Conservation (phyloP, 1,284 basidiomycete genomes). For the Cryptococcus deneoformans region DNA sequence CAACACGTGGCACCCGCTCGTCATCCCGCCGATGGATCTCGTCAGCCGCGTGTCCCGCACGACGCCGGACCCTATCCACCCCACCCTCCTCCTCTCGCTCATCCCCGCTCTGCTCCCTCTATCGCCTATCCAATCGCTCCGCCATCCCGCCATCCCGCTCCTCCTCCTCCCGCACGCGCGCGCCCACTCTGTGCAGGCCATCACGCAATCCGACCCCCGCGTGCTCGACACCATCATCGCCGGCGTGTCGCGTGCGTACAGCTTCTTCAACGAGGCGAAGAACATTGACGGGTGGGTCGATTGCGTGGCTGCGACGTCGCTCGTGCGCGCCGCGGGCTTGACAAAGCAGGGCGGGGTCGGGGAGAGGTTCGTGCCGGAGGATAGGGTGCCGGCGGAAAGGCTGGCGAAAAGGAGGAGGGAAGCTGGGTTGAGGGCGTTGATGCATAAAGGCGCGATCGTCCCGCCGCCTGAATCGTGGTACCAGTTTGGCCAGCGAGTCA, state of each 20-base stretch:
- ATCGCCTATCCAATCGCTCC: constrained; percentile 20
- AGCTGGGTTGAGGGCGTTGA: constrained; percentile 15
- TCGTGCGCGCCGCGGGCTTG: constrained; percentile 31
- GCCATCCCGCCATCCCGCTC: constrained; percentile 8
- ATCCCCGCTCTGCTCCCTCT: constrained; percentile 22
- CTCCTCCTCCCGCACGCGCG: constrained; percentile 24
- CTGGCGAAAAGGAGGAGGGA: constrained; percentile 17
- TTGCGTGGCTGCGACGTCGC: constrained; percentile 12
- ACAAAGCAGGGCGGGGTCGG: constrained; percentile 31
- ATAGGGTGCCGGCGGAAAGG: neutral
- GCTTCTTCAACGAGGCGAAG: constrained; percentile 23
- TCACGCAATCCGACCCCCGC: constrained; percentile 28
- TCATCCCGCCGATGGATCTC: constrained; percentile 26
- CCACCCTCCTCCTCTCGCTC: constrained; percentile 30
- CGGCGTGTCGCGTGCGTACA: constrained; percentile 21
- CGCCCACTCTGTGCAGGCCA: constrained; percentile 18
- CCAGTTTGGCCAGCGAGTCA: constrained; percentile 36
- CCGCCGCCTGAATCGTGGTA: constrained; percentile 15
- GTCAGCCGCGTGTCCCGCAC: constrained; percentile 22
- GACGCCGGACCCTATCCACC: constrained; percentile 27
- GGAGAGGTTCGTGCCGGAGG: constrained; percentile 16
- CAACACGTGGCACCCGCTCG: constrained; percentile 12
- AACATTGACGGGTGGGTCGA: constrained; percentile 43
- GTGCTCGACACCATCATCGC: constrained; percentile 38
- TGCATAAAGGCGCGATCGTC: constrained; percentile 25